Conservation (phyloP, 2,329 filamentous ascomycete species). For the Diaporthe ilicicola region DNA sequence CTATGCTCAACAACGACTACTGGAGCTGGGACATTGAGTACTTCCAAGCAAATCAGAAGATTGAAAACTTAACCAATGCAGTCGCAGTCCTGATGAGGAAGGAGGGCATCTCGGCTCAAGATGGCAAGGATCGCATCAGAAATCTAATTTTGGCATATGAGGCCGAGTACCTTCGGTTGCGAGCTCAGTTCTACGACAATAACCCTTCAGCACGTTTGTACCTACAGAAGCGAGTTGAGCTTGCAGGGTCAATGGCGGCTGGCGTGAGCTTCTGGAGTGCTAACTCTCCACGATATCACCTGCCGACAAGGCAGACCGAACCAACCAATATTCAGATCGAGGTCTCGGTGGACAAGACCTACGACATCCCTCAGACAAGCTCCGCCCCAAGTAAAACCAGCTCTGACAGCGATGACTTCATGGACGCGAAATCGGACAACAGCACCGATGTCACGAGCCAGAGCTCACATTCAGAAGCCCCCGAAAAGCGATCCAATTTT, state of each 20-base stretch:
- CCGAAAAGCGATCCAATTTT: neutral
- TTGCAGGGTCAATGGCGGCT: neutral
- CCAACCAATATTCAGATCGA: neutral
- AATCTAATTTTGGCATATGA: neutral
- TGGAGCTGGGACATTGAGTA: slow-evolving; percentile 13
- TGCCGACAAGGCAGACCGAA: neutral
- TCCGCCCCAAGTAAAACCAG: neutral
- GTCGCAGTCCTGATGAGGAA: neutral
- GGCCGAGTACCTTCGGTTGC: neutral
- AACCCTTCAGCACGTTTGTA: neutral
- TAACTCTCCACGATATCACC: neutral
- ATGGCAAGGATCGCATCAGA: neutral
- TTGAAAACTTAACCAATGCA: neutral
- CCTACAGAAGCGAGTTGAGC: neutral
- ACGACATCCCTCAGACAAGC: neutral
- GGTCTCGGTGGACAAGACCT: neutral
- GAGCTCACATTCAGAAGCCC: neutral
- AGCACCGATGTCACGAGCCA: neutral
- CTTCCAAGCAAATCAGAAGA: neutral
- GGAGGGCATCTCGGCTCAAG: neutral
- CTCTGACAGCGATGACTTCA: neutral
- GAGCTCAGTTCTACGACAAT: neutral
- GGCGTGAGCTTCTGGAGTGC: slow-evolving; percentile 7
- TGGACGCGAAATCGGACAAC: neutral
- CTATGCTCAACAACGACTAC: slow-evolving; percentile 14